Base-by-base conservation (phyloP, 2,329 filamentous ascomycete species). In the Colletotrichum chlorophyti region DNA sequence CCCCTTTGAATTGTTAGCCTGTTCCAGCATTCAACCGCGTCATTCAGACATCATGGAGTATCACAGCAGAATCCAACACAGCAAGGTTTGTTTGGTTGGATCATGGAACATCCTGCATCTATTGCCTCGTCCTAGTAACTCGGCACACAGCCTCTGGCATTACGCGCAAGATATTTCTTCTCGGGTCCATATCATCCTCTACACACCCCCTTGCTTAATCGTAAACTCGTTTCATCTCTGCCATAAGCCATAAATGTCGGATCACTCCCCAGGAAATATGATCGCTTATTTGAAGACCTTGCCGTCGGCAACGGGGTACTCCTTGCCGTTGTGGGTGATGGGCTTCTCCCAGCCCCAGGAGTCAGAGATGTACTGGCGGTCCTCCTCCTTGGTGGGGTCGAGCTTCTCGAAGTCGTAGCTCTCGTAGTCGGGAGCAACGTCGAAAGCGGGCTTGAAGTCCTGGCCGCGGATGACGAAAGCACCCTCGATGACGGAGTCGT, bases 261-360 rank as follows among this genome's bases (percentile, higher is more conserved):
- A 48, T 61, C 51, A 45, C 54, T 58, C 51, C 50, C 40, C 34
- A 45, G 40, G 50, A 34, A 15, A 66, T 60, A n/a, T n/a, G n/a
- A n/a, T 64, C 61, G 67, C 72, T 86, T 97, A 98, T 86, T 98
- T 98, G 91, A 97, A 98, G 77, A 98, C 93, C 88, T 98, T 97
- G 76, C 95, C 95, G 72, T 92, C 89, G 73, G 90, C 90, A 82
- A 90, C 91, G 76, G 87, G 80, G 81, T 93, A 96, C 73, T 89
- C 85, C 90, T 98, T 97, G 83, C 90, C 94, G 72, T 90, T 79
- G 71, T 92, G 84, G 65, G 80, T 81, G 71, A 93, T 81, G 66
- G 91, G 88, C 82, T 91, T 90, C 77, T 98, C 95, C 91, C 93
- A 97, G 63, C 86, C 83, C 95, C 95, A 99, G 80, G 89, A 83